phyloP scores from a whole-genome alignment of 257 asterid genomes.

The Nicotiana attenuata region DNA sequence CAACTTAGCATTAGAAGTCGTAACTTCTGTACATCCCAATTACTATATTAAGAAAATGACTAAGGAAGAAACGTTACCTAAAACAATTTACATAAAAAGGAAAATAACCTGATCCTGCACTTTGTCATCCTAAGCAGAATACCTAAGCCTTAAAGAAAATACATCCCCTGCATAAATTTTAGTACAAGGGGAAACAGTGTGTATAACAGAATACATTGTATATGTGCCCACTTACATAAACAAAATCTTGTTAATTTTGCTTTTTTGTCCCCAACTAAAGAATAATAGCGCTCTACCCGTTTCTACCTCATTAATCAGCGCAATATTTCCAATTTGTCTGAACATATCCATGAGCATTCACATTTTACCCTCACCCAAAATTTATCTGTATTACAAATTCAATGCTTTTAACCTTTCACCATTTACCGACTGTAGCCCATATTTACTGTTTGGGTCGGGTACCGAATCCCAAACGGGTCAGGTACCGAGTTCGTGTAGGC shows the following conservation, averaged over 20 bases:
- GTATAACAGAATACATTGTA: background rate
- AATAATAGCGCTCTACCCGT: background rate
- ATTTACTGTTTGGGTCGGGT: conserved; percentile 40
- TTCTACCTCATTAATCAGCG: background rate
- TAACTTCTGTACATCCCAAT: too few species aligned
- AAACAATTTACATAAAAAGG: background rate
- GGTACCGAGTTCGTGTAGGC: conserved; percentile 8
- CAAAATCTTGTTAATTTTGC: background rate
- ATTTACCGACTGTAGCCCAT: conserved; percentile 44
- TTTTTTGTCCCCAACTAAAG: background rate
- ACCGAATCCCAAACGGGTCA: conserved; percentile 50
- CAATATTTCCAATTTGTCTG: background rate
- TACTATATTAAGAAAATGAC: too few species aligned
- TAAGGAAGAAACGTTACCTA: too few species aligned
- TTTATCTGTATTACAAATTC: background rate
- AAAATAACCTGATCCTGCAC: background rate
- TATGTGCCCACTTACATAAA: background rate
- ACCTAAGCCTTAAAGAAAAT: background rate
- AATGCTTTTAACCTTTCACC: background rate
- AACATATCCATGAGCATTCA: background rate
- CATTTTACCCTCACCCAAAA: background rate
- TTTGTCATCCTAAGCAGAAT: background rate
- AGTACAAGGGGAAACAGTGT: too few species aligned
- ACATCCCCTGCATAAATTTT: background rate
- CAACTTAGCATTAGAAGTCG: too few species aligned